Conservation (phyloP, 2,329 filamentous ascomycete species). For the Fusarium stilboides region DNA sequence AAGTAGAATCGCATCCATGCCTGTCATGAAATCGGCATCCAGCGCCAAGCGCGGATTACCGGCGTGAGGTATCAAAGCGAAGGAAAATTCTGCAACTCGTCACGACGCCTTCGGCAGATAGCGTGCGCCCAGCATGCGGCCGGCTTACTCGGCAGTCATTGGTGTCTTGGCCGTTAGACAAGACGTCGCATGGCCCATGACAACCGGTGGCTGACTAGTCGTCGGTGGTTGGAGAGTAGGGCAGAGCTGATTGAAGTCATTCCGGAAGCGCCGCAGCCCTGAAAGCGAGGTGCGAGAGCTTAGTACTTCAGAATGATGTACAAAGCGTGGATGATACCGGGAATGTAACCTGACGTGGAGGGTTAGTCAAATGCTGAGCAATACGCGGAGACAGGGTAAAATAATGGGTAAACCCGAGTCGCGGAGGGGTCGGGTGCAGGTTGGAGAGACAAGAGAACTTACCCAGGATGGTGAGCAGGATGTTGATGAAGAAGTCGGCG, state of each 20-base stretch:
- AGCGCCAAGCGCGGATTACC: slow-evolving; percentile 36
- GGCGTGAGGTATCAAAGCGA: slow-evolving; percentile 40
- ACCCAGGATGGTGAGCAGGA: slow-evolving; percentile 84
- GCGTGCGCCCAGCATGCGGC: slow-evolving; percentile 21
- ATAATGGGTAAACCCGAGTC: slow-evolving; percentile 18
- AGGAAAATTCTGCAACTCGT: slow-evolving; percentile 29
- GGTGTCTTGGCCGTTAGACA: slow-evolving; percentile 40
- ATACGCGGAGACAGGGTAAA: background rate
- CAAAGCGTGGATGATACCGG: slow-evolving; percentile 92
- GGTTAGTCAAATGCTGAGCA: slow-evolving; percentile 33
- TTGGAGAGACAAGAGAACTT: slow-evolving; percentile 47
- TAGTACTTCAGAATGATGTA: slow-evolving; percentile 96
- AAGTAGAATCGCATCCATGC: slow-evolving; percentile 26
- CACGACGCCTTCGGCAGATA: slow-evolving; percentile 23
- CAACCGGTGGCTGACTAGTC: slow-evolving; percentile 29
- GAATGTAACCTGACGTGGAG: slow-evolving; percentile 68
- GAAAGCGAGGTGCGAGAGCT: slow-evolving; percentile 34
- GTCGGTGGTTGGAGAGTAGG: slow-evolving; percentile 34
- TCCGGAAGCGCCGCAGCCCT: slow-evolving; percentile 30
- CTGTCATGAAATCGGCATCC: slow-evolving; percentile 43
- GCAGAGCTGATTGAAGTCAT: slow-evolving; percentile 25
- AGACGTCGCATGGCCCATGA: slow-evolving; percentile 24
- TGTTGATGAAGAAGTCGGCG: slow-evolving; percentile 92
- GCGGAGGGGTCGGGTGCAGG: slow-evolving; percentile 59
- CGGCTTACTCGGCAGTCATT: slow-evolving; percentile 40